phyloP scores from a whole-genome alignment of 768 basidiomycete genomes.

The Leccinum barrowsii region DNA sequence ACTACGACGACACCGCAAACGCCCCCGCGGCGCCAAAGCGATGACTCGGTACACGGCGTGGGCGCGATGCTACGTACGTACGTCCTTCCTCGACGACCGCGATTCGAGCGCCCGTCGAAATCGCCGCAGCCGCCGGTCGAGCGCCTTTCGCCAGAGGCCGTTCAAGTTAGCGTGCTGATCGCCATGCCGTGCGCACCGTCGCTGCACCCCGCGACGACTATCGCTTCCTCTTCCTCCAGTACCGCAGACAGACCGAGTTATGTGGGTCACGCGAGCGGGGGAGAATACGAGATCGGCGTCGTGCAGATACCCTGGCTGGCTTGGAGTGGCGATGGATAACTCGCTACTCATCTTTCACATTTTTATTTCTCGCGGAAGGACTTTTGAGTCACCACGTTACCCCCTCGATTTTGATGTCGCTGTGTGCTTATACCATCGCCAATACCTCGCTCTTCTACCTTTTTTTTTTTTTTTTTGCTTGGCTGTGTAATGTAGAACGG shows the following conservation, averaged over 20 bases:
- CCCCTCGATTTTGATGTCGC: not conserved
- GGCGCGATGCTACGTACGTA: conserved; percentile 6
- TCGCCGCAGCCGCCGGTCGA: conserved; percentile 12
- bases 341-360: not conserved
- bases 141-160: conserved; percentile 17
- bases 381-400: not conserved
- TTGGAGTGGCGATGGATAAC: conserved; percentile 2
- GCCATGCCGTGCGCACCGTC: conserved; percentile 38
- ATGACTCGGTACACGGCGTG: not conserved
- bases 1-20: not conserved
- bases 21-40: not conserved
- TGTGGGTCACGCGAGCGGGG: conserved; percentile 12
- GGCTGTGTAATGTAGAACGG: conserved; percentile 6
- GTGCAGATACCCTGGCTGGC: conserved; percentile 34
- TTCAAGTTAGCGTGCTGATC: conserved; percentile 45
- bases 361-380: not conserved
- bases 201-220: not conserved
- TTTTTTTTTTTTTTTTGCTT: not conserved
- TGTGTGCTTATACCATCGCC: not conserved
- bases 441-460: not conserved
- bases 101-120: conserved; percentile 1
- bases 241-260: not conserved
- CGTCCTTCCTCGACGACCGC: conserved; percentile 4
- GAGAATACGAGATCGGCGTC: conserved; percentile 47
- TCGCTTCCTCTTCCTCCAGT: not conserved